Percentiles rank a stretch among this genome's conserved stretches.
Evolutionary conservation across 2,329 filamentous ascomycete genomes (phyloP).

Genomic region (Ophiognomonia clavigignenti-juglandacearum): DNA sequence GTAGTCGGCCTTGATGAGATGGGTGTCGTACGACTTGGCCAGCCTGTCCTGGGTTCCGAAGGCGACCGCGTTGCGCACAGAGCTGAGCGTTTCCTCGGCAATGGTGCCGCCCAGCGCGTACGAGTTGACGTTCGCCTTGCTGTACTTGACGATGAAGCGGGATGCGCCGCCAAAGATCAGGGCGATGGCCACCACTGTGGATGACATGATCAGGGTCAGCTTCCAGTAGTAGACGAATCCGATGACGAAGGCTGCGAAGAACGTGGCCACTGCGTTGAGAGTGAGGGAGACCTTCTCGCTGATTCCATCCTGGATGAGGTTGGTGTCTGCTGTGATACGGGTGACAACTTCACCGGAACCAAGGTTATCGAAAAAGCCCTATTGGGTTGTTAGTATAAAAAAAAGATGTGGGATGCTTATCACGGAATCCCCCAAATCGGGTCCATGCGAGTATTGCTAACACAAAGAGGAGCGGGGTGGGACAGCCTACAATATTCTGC

Average conservation of each 20-base stretch:
- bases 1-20: constrained; percentile 67
- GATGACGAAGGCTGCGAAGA: constrained; percentile 84
- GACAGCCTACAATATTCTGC: constrained; percentile 67
- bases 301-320: constrained; percentile 82
- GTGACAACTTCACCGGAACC: constrained; percentile 92
- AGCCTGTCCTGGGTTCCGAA: constrained; percentile 92
- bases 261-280: constrained; percentile 71
- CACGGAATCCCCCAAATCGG: too few relatives aligned
- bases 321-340: constrained; percentile 89
- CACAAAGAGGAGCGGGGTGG: too few relatives aligned
- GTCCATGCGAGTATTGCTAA: too few relatives aligned
- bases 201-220: constrained; percentile 79
- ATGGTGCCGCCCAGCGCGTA: constrained; percentile 84
- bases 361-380: constrained; percentile 83
- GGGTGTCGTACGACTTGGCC: constrained; percentile 76
- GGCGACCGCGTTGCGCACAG: constrained; percentile 84
- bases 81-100: constrained; percentile 91
- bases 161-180: constrained; percentile 71
- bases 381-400: not conserved
- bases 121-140: constrained; percentile 69
- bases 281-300: constrained; percentile 84
- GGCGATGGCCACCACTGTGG: constrained; percentile 76
- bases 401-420: too few relatives aligned
- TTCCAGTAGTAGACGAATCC: constrained; percentile 92
- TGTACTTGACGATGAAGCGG: constrained; percentile 72